Evolutionary conservation across 306 rosid genomes (phyloP), one percentile per base, ranked within the genome.

Genomic region (Amphicarpaea edgeworthii): DNA sequence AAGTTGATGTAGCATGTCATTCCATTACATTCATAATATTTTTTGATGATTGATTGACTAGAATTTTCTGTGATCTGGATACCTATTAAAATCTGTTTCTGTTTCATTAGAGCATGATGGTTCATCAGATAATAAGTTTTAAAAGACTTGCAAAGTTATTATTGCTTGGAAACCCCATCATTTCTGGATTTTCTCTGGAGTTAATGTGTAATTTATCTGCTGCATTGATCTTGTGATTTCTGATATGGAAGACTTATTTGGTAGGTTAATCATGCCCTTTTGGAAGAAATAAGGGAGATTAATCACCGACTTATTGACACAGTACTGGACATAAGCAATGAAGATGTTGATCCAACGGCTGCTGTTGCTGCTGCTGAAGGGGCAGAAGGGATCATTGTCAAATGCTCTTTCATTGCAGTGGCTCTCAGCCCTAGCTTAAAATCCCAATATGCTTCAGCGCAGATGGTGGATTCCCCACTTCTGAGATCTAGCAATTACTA

Each of bases 401-500:
- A 89, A 83, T 95, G 96, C 81, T 92, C 96, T 83, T 92, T 82
- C 82, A 86, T 54, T 85, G 93, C 97, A 14, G 93, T 92, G 81
- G 96, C 98, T 62, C 92, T 95, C 77, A 87, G 98, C 78, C 88
- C 97, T 38, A 81, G 84, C 84, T 83, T 92, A 86, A 95, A 95
- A 83, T 85, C 89, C 2, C 97, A 86, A 71, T 95, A 92, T 66
- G 80, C 93, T 70, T 92, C 95, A 55, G 86, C 88, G 7, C 96
- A 91, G 78, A 87, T 95, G 93, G 93, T 87, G 79, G 58, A 87
- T 55, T 71, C 69, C 69, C 81, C 64, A 45, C 46, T 61, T 61
- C 15, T 61, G 68, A 16, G 54, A 70, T 34, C 58, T 71, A 24
- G 12, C 49, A n/a, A 74, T 63, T 54, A 41, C 64, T 57, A 26